Percentiles rank a stretch among this genome's conserved stretches.
Conservation (phyloP, 805 yeast genomes). For the Metschnikowia kofuensis region DNA sequence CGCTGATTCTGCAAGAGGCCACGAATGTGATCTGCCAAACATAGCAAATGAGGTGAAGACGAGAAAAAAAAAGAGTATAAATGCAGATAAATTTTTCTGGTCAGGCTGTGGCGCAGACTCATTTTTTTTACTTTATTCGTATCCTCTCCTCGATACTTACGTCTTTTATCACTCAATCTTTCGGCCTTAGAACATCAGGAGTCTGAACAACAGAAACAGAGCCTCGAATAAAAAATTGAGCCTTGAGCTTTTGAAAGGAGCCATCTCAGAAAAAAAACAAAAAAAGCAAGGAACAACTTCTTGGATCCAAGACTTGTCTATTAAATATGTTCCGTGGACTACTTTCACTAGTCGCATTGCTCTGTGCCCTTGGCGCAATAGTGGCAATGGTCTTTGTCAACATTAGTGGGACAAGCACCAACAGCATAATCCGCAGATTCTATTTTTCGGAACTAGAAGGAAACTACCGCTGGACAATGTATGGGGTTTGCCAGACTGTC, state of each 20-base stretch:
- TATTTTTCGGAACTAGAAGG: conserved; percentile 27
- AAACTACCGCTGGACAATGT: conserved; percentile 29
- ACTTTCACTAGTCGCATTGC: conserved; percentile 23
- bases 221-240: too few species aligned
- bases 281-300: too few species aligned
- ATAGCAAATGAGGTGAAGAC: not conserved
- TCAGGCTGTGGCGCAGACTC: too few species aligned
- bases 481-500: conserved; percentile 23
- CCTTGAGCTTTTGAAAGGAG: too few species aligned
- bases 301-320: not conserved
- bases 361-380: conserved; percentile 23
- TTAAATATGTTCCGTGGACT: conserved; percentile 21
- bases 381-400: conserved; percentile 25
- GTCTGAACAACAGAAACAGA: too few species aligned
- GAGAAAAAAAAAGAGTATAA: not conserved
- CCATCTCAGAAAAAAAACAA: too few species aligned
- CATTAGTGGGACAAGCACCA: conserved; percentile 24
- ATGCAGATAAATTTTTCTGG: too few species aligned
- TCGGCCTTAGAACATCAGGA: too few species aligned
- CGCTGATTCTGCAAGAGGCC: not conserved
- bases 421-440: conserved; percentile 20
- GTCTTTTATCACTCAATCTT: too few species aligned
- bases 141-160: too few species aligned
- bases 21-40: not conserved
- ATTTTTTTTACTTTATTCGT: too few species aligned